These are phyloP conservation scores for Lanzia echinophila DNA, from an alignment of 2,329 filamentous ascomycete species.

Conservation along the genomic window DNA sequence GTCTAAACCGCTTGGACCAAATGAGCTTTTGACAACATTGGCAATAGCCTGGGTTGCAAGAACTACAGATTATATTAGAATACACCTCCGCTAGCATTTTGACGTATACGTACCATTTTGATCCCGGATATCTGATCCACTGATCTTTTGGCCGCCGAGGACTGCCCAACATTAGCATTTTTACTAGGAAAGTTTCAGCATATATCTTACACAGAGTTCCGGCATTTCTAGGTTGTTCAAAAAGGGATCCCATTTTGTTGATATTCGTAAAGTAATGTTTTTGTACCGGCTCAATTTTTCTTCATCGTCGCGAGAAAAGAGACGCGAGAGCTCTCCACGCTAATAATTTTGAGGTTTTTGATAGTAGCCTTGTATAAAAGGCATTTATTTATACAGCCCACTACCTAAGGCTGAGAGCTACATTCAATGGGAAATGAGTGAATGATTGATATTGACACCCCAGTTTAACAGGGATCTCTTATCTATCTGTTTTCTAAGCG, in stretches of 20 bases:
- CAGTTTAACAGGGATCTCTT: neutral
- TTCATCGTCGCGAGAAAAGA: conserved; percentile 10
- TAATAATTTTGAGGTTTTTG: conserved; percentile 9
- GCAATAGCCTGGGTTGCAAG: conserved; percentile 93
- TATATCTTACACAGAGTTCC: conserved; percentile 72
- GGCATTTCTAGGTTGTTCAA: conserved; percentile 85
- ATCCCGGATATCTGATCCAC: conserved; percentile 90
- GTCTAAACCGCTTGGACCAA: conserved; percentile 91
- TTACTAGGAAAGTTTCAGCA: neutral
- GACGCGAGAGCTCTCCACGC: conserved; percentile 12
- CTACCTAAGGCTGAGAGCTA: neutral
- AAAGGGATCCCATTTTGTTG: conserved; percentile 84
- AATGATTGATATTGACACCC: neutral
- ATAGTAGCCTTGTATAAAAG: conserved; percentile 7
- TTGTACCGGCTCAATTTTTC: neutral
- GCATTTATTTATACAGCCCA: neutral
- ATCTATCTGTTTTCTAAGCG: neutral
- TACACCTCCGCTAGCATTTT: conserved; percentile 6
- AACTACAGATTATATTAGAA: conserved; percentile 45
- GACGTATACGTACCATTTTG: conserved; percentile 66
- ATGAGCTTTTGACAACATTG: conserved; percentile 98
- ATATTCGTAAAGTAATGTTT: conserved; percentile 10
- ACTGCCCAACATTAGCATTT: conserved; percentile 43
- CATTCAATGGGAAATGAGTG: neutral
- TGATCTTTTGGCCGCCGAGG: conserved; percentile 95